Conservation (phyloP, 371 early-diverging fungal genomes). For the Nematocida minor region DNA sequence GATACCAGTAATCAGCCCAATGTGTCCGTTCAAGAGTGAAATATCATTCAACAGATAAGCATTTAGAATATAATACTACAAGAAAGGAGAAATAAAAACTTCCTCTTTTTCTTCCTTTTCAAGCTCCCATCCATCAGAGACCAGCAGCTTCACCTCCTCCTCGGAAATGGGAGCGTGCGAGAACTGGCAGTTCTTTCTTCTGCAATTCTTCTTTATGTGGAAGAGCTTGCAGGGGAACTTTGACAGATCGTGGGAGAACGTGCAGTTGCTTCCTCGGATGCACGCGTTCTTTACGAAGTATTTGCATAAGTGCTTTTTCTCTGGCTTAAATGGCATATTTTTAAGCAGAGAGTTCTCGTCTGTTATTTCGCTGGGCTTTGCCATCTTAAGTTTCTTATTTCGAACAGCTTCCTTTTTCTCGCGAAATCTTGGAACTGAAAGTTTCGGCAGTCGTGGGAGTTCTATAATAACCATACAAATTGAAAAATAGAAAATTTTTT, state of each 20-base stretch:
- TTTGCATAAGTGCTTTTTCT: conserved; percentile 61
- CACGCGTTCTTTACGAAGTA: conserved; percentile 63
- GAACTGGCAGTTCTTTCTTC: conserved; percentile 60
- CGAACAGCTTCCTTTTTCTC: background rate
- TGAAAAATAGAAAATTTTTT: no score
- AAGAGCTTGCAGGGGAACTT: conserved; percentile 63
- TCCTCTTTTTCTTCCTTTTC: conserved; percentile 51
- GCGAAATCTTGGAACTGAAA: conserved; percentile 36
- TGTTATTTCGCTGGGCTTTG: background rate
- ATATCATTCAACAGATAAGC: no score
- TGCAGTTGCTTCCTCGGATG: conserved; percentile 61
- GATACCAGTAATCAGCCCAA: background rate
- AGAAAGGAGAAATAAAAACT: conserved; percentile 48
- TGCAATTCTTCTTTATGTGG: conserved; percentile 59
- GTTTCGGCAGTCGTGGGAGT: conserved; percentile 24
- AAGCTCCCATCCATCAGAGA: conserved; percentile 48
- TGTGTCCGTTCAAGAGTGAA: no score
- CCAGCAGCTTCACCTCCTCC: conserved; percentile 48
- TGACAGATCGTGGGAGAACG: conserved; percentile 61
- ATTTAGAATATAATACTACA: conserved; percentile 1
- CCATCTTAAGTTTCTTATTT: conserved; percentile 6
- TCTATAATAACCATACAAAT: conserved; percentile 11
- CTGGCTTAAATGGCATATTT: conserved; percentile 33
- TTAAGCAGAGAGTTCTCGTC: conserved; percentile 27
- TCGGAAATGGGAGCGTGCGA: conserved; percentile 58